Conservation (phyloP, 2,329 filamentous ascomycete species). For the Rugonectria rugulosa region DNA sequence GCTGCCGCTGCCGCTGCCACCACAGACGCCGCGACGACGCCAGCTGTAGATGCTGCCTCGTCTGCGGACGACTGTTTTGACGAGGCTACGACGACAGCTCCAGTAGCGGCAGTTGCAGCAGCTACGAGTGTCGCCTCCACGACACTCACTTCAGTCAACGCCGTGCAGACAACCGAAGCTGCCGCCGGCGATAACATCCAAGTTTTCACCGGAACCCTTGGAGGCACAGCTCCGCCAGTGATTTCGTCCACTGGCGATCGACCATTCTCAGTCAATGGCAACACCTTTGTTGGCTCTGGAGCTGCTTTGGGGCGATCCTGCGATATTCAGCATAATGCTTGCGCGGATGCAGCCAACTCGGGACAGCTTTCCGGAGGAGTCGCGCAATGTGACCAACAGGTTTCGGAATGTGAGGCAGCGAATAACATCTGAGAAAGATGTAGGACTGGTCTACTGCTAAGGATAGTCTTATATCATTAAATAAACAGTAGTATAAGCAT, state of each 20-base stretch:
- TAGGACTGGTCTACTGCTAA: too few relatives aligned
- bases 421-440: constrained; percentile 6
- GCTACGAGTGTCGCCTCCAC: constrained; percentile 7
- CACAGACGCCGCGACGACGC: background rate
- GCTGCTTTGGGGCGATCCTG: constrained; percentile 58
- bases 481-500: too few relatives aligned
- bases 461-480: too few relatives aligned
- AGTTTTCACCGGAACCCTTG: constrained; percentile 53
- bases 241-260: constrained; percentile 45
- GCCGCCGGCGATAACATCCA: constrained; percentile 49
- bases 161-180: constrained; percentile 10
- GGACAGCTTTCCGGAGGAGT: constrained; percentile 42
- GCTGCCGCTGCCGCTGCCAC: constrained; percentile 5
- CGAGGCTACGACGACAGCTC: background rate
- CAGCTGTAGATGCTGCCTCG: background rate
- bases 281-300: constrained; percentile 58
- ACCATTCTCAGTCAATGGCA: constrained; percentile 61
- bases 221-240: constrained; percentile 53
- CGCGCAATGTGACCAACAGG: constrained; percentile 19
- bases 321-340: constrained; percentile 59
- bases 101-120: background rate
- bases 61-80: background rate
- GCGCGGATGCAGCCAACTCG: constrained; percentile 56
- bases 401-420: constrained; percentile 11
- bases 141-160: constrained; percentile 2